Conservation (phyloP, 441 rosid species). For the Mallotus repandus region DNA sequence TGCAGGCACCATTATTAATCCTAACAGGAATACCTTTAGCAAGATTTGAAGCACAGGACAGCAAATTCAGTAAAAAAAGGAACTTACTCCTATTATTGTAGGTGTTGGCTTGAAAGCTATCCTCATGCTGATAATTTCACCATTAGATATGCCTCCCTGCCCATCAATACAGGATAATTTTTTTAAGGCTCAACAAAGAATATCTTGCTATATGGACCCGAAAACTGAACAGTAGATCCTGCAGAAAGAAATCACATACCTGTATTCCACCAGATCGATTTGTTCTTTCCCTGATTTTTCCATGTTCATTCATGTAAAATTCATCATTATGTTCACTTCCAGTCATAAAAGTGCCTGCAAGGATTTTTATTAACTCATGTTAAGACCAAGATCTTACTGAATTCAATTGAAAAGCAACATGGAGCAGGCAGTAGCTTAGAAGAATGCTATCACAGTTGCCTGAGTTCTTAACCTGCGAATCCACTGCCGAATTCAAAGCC, state of each 20-base stretch:
- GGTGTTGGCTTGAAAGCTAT: slow-evolving; percentile 97
- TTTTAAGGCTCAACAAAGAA: slow-evolving; percentile 2
- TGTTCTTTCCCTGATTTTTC: slow-evolving; percentile 80
- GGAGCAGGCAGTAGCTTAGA: slow-evolving; percentile 3
- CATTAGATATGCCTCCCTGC: slow-evolving; percentile 97
- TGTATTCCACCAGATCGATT: slow-evolving; percentile 97
- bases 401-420: not conserved
- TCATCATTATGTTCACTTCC: slow-evolving; percentile 98
- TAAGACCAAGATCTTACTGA: not conserved
- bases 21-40: no score
- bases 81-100: slow-evolving; percentile 67
- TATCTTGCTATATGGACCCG: not conserved
- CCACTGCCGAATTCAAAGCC: slow-evolving; percentile 99
- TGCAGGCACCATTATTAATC: no score
- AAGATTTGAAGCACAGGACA: no score
- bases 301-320: slow-evolving; percentile 61
- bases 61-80: not conserved
- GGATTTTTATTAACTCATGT: not conserved
- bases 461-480: slow-evolving; percentile 68
- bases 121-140: slow-evolving; percentile 90
- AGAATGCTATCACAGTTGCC: not conserved
- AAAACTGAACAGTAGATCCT: not conserved
- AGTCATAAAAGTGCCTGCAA: slow-evolving; percentile 73
- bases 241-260: slow-evolving; percentile 36
- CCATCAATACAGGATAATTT: slow-evolving; percentile 18